These are phyloP conservation scores for Zygnema circumcarinatum DNA, from an alignment of 139 green algal genomes.

Conservation along the genomic window DNA sequence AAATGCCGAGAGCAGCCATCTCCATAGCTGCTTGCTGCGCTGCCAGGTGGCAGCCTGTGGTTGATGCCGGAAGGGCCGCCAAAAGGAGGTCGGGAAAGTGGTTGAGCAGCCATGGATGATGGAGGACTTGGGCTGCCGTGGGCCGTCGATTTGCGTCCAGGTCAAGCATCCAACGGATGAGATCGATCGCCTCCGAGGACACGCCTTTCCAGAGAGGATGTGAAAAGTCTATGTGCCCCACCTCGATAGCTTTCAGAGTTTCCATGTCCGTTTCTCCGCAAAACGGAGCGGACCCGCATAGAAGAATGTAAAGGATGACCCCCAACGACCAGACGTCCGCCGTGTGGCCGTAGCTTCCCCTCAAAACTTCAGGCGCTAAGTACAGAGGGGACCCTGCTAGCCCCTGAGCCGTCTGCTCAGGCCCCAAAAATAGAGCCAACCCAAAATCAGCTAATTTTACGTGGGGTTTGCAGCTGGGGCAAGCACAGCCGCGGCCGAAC, in stretches of 20 bases:
- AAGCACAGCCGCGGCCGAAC: neutral
- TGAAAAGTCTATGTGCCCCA: neutral
- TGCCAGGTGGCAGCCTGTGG: too few relatives aligned
- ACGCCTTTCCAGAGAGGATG: slow-evolving; percentile 38
- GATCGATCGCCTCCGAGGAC: slow-evolving; percentile 46
- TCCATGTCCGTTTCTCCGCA: slow-evolving; percentile 20
- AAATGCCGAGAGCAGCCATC: too few relatives aligned
- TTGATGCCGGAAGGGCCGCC: too few relatives aligned
- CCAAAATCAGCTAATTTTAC: slow-evolving; percentile 25
- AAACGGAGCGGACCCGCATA: slow-evolving; percentile 22
- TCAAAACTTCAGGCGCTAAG: slow-evolving; percentile 26
- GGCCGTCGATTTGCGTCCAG: slow-evolving; percentile 39
- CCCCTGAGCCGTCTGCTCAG: neutral
- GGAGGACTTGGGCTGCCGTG: slow-evolving; percentile 45
- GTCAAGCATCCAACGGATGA: slow-evolving; percentile 52
- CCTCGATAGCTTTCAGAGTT: neutral
- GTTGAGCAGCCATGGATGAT: slow-evolving; percentile 33
- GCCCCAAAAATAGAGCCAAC: neutral
- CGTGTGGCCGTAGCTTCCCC: neutral
- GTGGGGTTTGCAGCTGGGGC: neutral
- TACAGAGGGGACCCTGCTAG: slow-evolving; percentile 10
- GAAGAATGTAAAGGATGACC: slow-evolving; percentile 37
- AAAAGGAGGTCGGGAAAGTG: neutral
- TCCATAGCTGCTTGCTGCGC: too few relatives aligned
- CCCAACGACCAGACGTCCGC: slow-evolving; percentile 29